Evolutionary conservation across 2,329 filamentous ascomycete genomes (phyloP).

Genomic region (Epichloe baconii): DNA sequence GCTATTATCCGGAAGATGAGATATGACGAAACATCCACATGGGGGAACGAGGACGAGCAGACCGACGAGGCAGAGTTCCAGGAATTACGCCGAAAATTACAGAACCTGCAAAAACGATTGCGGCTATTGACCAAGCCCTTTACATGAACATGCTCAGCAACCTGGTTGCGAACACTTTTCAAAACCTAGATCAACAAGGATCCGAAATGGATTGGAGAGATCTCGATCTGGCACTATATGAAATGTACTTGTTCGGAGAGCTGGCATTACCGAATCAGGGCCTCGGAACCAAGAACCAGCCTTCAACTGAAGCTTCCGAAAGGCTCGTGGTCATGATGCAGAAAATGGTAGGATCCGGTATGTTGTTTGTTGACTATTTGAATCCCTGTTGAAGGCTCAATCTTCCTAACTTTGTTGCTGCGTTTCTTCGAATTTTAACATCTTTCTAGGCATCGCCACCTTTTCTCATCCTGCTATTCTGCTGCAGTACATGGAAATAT

Average conservation of each 20-base stretch:
- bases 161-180: constrained; percentile 78
- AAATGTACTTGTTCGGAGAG: constrained; percentile 94
- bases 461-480: constrained; percentile 87
- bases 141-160: constrained; percentile 83
- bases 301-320: constrained; percentile 66
- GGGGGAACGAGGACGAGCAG: constrained; percentile 88
- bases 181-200: constrained; percentile 61
- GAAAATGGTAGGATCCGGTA: constrained; percentile 87
- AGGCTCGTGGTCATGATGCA: constrained; percentile 84
- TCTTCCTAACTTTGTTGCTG: not conserved
- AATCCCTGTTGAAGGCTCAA: not conserved
- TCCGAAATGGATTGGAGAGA: constrained; percentile 84
- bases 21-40: constrained; percentile 86
- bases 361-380: constrained; percentile 18
- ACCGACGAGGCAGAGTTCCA: constrained; percentile 97
- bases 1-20: constrained; percentile 94
- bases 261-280: constrained; percentile 81
- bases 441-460: constrained; percentile 54
- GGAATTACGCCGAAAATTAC: constrained; percentile 78
- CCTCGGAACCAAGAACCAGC: constrained; percentile 72
- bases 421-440: not conserved
- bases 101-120: constrained; percentile 83
- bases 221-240: constrained; percentile 81
- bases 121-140: constrained; percentile 73
- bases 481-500: constrained; percentile 97